Evolutionary conservation across 371 early-diverging fungal species (phyloP), one percentile per base, ranked within the genome.

Genomic region (Umbelopsis sp.): DNA sequence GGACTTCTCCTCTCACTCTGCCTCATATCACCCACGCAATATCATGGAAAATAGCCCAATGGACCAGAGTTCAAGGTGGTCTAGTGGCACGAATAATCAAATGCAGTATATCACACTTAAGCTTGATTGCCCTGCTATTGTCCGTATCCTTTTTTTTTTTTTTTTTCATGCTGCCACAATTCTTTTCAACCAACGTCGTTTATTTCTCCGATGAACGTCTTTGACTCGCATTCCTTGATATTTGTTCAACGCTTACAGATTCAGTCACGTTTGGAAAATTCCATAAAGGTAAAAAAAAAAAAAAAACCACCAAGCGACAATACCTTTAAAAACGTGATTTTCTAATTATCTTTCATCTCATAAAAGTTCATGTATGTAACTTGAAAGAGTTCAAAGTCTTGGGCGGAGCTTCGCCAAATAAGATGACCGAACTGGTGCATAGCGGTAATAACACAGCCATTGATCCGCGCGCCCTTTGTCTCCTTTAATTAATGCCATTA

Each of bases 191-290:
- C 20, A 41, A 18, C 14, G 22, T 32, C 62, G n/a, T n/a, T 48
- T 57, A 57, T 57, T 35, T 57, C 57, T 57, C 57, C 57, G 57
- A 45, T 66, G 24, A 52, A 35, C 14, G 24, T 18, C 44, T 24
- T 18, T 57, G 45, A 53, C 37, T 63, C 38, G 22, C 29, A 44
- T 32, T 24, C 44, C n/a, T 37, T 74, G 68, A 35, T 32, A 12
- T 63, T 50, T 50, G 9, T 48, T 72, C 50, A 8, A 32, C 16
- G n/a, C 22, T 71, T 22, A 29, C 75, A 92, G 92, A 88, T 44
- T 78, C 92, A 2, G 96, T 98, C 72, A 93, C 90, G 0, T 98
- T 98, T 86, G 99, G 99, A 69, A 99, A 99, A 78, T 97, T 89
- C 77, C 89, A 94, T 85, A 94, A 96, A 78, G 83, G 91, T 89